Evolutionary conservation across 2,329 filamentous ascomycete species (phyloP), one percentile per base, ranked within the genome.

Genomic region (Trichophyton simii): DNA sequence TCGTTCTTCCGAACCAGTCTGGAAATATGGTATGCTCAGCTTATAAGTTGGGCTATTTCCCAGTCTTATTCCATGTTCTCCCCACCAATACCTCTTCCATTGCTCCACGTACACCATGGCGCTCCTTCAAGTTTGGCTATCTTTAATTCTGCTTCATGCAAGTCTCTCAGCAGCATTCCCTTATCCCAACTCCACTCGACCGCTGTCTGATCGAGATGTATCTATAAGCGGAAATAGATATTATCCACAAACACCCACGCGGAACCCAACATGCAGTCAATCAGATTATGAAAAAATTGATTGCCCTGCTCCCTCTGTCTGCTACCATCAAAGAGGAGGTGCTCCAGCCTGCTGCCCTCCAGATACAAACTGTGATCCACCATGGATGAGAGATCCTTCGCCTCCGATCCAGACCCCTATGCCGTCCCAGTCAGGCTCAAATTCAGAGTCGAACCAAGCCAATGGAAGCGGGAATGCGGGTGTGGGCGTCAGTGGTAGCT

Each of bases 241-340:
- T 25, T 25, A 28, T 31, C 6, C 50, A 15, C 50, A 28, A 15
- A 13, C 55, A 20, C 55, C n/a, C 13, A 8, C 34, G 6, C 34
- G 54, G 36, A 34, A 62, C 31, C 42, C 42, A 9, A 46, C 60
- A 22, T 63, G 60, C 62, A 60, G 54, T 13, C 38, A 59, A n/a
- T 36, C 36, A 6, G 58, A 52, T 18, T 63, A 60, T 44, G 20
- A 41, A 1, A 55, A 36, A 3, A 22, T 62, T 15, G 57, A 57
- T 20, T 63, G 62, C 44, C 60, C 38, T 36, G 36, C 60, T 20
- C 62, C 62, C n/a, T 61, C 60, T 1, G 58, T 59, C 58, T 71
- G 69, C 65, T 70, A 67, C 64, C 63, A 65, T 25, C 64, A 70
- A 54, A 63, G 67, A 25, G 61, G 66, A n/a, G 67, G 68, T 5